Base-by-base conservation (phyloP, 192 early-diverging fungal genomes). In the Backusella parvicylindrica region DNA sequence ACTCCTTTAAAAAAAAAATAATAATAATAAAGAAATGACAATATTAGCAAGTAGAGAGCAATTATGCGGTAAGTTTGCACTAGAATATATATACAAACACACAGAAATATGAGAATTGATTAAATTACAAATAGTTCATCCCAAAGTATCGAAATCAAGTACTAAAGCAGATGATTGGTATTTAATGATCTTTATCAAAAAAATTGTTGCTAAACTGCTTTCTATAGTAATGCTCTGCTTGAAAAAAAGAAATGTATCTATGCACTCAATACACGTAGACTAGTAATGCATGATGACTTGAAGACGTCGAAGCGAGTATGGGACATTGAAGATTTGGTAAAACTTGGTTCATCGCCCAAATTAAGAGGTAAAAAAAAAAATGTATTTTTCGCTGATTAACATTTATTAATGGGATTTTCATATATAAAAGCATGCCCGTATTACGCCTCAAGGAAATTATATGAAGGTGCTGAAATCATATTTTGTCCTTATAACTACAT, bases 401-500 rank as follows among this genome's bases (percentile, higher is more conserved):
- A n/a, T n/a, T n/a, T n/a, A n/a, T n/a, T n/a, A n/a, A n/a, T n/a
- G n/a, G n/a, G n/a, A n/a, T n/a, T n/a, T n/a, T n/a, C n/a, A n/a
- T 41, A 12, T 40, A 40, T 40, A 40, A 31, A 53, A 36, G 84
- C 78, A 2, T 91, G 90, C 30, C 85, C 90, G 1, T 91, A 90
- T 74, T 91, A 77, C 73, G 85, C 89, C 2, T 53, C 86, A 5
- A 82, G 85, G 31, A 83, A 79, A 6, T 8, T 88, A 18, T 73
- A 83, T 7, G 79, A 66, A 6, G 49, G 30, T 2, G 89, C 89
- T 5, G 86, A 91, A 5, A 70, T 91, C 18, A 73, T 91, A 3
- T 90, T 91, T 66, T 89, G 88, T 37, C 90, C 90, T 0, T 91
- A 91, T 72, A 90, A 91, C 43, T 91, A 91, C 36, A 79, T 91